A percentile compares a stretch with the other conserved stretches of the same genome.
These are phyloP conservation scores for Cicer arietinum DNA, from an alignment of 306 rosid species.

Conservation along the genomic window DNA sequence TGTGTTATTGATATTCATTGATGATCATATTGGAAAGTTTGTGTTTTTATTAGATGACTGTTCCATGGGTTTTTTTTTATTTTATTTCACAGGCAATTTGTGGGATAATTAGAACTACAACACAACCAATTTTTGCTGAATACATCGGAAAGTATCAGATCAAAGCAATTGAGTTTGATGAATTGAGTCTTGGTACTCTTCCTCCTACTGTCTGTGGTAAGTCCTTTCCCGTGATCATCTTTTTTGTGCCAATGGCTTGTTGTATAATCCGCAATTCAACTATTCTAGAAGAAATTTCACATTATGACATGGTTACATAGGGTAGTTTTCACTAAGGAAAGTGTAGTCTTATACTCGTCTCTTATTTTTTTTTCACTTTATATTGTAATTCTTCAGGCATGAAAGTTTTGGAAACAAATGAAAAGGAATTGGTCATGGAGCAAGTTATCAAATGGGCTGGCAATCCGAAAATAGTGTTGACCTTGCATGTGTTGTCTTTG, in stretches of 20 bases:
- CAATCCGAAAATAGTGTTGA: constrained; percentile 75
- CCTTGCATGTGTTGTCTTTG: constrained; percentile 58
- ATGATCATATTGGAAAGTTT: constrained; percentile 27
- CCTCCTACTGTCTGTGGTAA: constrained; percentile 80
- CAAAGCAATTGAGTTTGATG: constrained; percentile 69
- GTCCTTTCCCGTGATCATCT: constrained; percentile 29
- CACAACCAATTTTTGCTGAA: constrained; percentile 66
- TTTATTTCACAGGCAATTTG: constrained; percentile 71
- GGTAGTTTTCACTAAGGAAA: too few relatives aligned
- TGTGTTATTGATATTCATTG: constrained; percentile 54
- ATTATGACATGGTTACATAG: neutral
- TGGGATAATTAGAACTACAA: constrained; percentile 57
- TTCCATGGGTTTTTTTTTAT: constrained; percentile 30
- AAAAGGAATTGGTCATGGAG: constrained; percentile 85
- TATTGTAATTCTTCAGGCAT: constrained; percentile 60
- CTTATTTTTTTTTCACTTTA: constrained; percentile 9
- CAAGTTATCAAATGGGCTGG: constrained; percentile 89
- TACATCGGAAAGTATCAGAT: constrained; percentile 76
- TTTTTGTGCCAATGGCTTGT: neutral
- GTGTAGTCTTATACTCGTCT: neutral
- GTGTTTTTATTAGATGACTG: constrained; percentile 16
- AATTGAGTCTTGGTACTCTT: constrained; percentile 79
- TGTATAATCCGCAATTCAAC: constrained; percentile 3
- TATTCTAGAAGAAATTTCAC: neutral
- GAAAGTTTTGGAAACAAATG: constrained; percentile 77